Evolutionary conservation across 2,329 filamentous ascomycete genomes (phyloP).

Genomic region (Aureobasidium zeae): DNA sequence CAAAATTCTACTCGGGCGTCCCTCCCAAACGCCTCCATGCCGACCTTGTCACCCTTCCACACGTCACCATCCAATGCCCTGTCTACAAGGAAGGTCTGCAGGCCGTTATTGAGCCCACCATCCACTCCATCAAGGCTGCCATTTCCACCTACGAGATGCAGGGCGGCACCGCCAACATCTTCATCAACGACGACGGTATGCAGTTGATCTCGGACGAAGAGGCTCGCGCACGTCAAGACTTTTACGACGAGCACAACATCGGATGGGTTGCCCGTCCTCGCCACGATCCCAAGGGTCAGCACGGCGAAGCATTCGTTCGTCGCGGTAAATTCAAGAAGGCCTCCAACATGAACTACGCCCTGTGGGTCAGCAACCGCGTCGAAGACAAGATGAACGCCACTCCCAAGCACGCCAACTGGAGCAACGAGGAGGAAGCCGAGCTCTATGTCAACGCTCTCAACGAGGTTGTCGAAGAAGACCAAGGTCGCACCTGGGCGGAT

Average conservation of each 20-base stretch:
- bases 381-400: conserved; percentile 57
- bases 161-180: conserved; percentile 59
- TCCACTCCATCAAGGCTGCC: conserved; percentile 33
- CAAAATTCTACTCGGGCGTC: conserved; percentile 38
- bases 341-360: conserved; percentile 64
- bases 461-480: conserved; percentile 53
- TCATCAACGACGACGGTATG: conserved; percentile 61
- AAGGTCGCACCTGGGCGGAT: conserved; percentile 68
- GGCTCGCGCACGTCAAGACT: conserved; percentile 37
- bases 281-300: conserved; percentile 43
- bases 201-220: conserved; percentile 46
- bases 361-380: conserved; percentile 54
- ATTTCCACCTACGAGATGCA: conserved; percentile 44
- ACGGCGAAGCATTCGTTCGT: conserved; percentile 43
- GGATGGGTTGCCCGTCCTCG: conserved; percentile 42
- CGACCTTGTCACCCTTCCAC: conserved; percentile 32
- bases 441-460: conserved; percentile 57
- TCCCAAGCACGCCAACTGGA: conserved; percentile 53
- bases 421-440: conserved; percentile 56
- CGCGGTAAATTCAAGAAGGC: conserved; percentile 64
- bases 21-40: conserved; percentile 32
- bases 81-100: conserved; percentile 36
- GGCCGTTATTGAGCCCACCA: conserved; percentile 32
- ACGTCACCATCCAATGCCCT: conserved; percentile 46
- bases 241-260: conserved; percentile 43